phyloP scores from a whole-genome alignment of 371 early-diverging fungal species.

The Racocetra persica region DNA sequence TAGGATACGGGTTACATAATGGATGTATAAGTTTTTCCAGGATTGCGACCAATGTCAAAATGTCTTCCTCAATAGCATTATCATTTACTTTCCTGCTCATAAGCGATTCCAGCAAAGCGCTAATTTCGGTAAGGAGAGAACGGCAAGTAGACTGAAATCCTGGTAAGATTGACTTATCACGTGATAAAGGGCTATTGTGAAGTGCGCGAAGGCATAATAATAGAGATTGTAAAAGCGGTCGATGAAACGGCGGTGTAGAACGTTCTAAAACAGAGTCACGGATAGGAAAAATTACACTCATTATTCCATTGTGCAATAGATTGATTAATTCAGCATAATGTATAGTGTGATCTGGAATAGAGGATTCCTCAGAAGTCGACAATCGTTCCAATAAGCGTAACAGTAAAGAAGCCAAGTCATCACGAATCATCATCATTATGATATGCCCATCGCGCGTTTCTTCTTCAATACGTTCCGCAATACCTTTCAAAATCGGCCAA shows the following conservation, averaged over 20 bases:
- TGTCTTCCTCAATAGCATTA: slow-evolving; percentile 9
- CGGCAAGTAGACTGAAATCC: slow-evolving; percentile 33
- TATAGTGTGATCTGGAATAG: not conserved
- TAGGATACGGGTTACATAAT: slow-evolving; percentile 28
- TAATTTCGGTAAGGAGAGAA: slow-evolving; percentile 19
- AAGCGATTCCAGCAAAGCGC: not conserved
- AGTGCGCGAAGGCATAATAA: slow-evolving; percentile 35
- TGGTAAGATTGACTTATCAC: not conserved
- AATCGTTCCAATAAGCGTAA: slow-evolving; percentile 27
- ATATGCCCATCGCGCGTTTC: slow-evolving; percentile 12
- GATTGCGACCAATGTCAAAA: slow-evolving; percentile 22
- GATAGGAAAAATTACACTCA: slow-evolving; percentile 20
- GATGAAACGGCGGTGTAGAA: slow-evolving; percentile 12
- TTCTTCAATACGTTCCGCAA: not conserved
- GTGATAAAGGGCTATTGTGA: not conserved
- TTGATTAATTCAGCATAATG: slow-evolving; percentile 26
- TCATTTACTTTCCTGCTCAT: not conserved
- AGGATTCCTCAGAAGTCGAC: not conserved
- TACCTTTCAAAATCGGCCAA: not conserved
- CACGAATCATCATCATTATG: slow-evolving; percentile 8
- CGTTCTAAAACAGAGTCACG: slow-evolving; percentile 6
- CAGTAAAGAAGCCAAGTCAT: slow-evolving; percentile 35
- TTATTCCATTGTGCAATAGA: slow-evolving; percentile 31
- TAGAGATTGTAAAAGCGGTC: slow-evolving; percentile 36
- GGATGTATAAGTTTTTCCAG: slow-evolving; percentile 26